These are phyloP conservation scores for Daldinia grandis DNA, from an alignment of 495 filamentous ascomycete genomes.

Conservation along the genomic window DNA sequence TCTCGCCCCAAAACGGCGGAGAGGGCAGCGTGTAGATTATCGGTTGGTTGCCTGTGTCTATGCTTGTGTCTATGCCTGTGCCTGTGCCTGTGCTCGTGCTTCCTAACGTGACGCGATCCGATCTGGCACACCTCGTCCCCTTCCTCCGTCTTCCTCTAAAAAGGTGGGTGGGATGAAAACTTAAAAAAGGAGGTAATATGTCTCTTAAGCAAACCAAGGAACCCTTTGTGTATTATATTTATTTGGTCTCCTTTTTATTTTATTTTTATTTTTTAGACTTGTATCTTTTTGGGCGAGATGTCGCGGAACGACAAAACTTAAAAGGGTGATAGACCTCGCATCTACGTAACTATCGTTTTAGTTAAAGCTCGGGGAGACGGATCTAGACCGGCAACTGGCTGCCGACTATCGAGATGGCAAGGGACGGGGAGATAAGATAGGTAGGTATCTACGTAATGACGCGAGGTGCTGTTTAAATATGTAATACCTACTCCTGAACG, in stretches of 20 bases:
- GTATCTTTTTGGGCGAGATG: no score
- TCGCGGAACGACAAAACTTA: neutral
- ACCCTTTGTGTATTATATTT: neutral
- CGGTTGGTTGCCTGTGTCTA: neutral
- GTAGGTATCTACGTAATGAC: neutral
- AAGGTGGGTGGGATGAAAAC: neutral
- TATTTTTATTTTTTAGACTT: neutral
- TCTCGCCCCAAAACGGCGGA: slow-evolving; percentile 8
- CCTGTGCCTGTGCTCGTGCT: neutral
- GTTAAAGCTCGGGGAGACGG: neutral
- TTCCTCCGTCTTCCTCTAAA: slow-evolving; percentile 1
- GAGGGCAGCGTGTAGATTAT: neutral
- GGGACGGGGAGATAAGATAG: slow-evolving; percentile 7
- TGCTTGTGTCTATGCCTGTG: no score
- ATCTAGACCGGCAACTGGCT: neutral
- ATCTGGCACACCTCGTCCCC: neutral
- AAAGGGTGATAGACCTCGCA: neutral
- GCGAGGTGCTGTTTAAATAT: neutral
- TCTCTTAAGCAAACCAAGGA: neutral
- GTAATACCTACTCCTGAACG: no score
- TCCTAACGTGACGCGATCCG: no score
- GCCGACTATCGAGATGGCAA: neutral
- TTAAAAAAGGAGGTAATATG: neutral
- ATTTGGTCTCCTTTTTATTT: neutral
- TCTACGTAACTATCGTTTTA: neutral